phyloP scores from a whole-genome alignment of 345 rosid genomes.

The Lumnitzera racemosa region DNA sequence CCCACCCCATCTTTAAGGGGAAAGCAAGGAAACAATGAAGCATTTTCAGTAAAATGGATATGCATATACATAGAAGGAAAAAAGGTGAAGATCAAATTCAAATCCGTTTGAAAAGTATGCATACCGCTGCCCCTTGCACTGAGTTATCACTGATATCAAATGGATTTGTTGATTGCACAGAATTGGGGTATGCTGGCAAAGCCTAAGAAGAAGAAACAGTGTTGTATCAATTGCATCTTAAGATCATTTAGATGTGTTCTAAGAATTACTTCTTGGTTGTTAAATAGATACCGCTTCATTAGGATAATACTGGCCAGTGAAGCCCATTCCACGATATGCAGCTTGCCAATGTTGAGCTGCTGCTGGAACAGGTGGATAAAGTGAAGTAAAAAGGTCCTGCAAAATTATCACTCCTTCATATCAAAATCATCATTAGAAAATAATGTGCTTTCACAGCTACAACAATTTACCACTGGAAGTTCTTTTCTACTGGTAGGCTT shows the following conservation, averaged over 20 bases:
- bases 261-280: background rate
- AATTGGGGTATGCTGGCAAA: conserved; percentile 22
- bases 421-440: conserved; percentile 45
- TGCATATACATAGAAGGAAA: too few species aligned
- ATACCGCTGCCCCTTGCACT: conserved; percentile 32
- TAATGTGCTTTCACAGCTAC: background rate
- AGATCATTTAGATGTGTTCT: background rate
- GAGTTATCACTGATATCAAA: conserved; percentile 44
- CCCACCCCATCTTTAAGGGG: too few species aligned
- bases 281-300: conserved; percentile 35
- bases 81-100: too few species aligned
- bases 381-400: conserved; percentile 69
- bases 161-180: conserved; percentile 50
- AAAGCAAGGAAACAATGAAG: too few species aligned
- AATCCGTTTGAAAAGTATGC: conserved; percentile 2
- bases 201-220: conserved; percentile 27
- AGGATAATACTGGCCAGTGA: conserved; percentile 44
- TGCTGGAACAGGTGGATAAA: conserved; percentile 29
- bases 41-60: too few species aligned
- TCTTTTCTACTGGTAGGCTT: conserved; percentile 41
- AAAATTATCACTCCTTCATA: conserved; percentile 10
- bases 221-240: background rate
- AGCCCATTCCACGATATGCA: conserved; percentile 39
- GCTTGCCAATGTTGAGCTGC: conserved; percentile 43
- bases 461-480: conserved; percentile 53